These are phyloP conservation scores for Globisporangium okanoganense DNA, from an alignment of 352 stramenopile species.

Conservation along the genomic window DNA sequence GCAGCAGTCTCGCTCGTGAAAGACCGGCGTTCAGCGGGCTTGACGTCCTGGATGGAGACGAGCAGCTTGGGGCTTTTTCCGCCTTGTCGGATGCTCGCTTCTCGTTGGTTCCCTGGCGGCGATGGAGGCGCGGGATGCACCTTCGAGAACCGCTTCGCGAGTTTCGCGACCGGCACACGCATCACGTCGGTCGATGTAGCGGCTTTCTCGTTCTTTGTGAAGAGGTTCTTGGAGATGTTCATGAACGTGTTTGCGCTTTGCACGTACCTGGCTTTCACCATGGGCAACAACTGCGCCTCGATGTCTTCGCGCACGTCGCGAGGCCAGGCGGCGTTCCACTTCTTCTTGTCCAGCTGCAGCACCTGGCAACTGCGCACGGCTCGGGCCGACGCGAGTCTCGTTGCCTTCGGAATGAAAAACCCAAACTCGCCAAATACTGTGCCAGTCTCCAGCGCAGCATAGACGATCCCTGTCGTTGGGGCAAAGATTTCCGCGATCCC, in stretches of 20 bases:
- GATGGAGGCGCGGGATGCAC: neutral
- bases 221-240: constrained; percentile 69
- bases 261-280: constrained; percentile 36
- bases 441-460: constrained; percentile 22
- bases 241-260: constrained; percentile 30
- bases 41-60: neutral
- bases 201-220: constrained; percentile 42
- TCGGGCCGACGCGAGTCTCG: constrained; percentile 38
- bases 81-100: neutral
- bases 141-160: constrained; percentile 1
- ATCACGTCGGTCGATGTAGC: constrained; percentile 4
- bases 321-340: constrained; percentile 57
- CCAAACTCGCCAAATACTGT: constrained; percentile 56
- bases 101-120: neutral
- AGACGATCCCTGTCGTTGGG: constrained; percentile 34
- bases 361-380: constrained; percentile 60
- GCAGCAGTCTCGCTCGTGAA: neutral
- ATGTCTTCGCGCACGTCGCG: constrained; percentile 27
- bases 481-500: constrained; percentile 45
- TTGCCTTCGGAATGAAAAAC: constrained; percentile 52
- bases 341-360: constrained; percentile 42
- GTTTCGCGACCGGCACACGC: constrained; percentile 1
- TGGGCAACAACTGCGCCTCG: constrained; percentile 32
- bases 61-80: neutral
- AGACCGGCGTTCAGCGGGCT: constrained; percentile 1